These are phyloP conservation scores for Penicillium parvum DNA, from an alignment of 495 filamentous ascomycete genomes.

Conservation along the genomic window DNA sequence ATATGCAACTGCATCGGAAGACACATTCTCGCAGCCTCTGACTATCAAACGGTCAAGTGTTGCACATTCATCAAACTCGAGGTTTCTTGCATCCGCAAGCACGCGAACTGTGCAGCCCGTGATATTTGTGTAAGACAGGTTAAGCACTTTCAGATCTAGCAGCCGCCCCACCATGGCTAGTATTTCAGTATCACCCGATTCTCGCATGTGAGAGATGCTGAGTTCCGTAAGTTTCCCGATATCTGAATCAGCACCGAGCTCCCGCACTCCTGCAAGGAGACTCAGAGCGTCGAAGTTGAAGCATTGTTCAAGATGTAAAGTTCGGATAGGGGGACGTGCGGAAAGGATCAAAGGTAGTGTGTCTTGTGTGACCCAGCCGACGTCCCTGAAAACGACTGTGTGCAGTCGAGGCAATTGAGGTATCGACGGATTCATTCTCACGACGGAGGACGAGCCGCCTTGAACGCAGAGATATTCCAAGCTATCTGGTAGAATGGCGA, in stretches of 20 bases:
- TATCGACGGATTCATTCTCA: not conserved
- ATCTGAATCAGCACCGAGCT: not conserved
- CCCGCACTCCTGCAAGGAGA: constrained; percentile 6
- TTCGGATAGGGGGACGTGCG: constrained; percentile 22
- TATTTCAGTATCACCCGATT: constrained; percentile 21
- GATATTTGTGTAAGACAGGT: constrained; percentile 34
- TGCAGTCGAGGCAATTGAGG: constrained; percentile 26
- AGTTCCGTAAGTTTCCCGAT: constrained; percentile 25
- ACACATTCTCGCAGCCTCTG: constrained; percentile 31
- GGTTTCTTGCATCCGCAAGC: constrained; percentile 22
- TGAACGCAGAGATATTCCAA: constrained; percentile 31
- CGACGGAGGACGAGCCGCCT: constrained; percentile 17
- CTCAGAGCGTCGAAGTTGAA: constrained; percentile 11
- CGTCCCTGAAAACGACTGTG: constrained; percentile 30
- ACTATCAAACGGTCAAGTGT: constrained; percentile 26
- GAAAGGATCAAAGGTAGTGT: constrained; percentile 18
- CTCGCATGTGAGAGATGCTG: constrained; percentile 21
- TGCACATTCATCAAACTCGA: not conserved
- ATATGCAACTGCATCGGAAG: constrained; percentile 37
- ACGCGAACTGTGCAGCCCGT: constrained; percentile 34
- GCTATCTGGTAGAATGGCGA: constrained; percentile 21
- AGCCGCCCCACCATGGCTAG: constrained; percentile 13
- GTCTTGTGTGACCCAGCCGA: constrained; percentile 17
- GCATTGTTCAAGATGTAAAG: constrained; percentile 29
- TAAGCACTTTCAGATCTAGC: constrained; percentile 25